phyloP scores from a whole-genome alignment of 805 yeast species.

The Ogataea populi-albae region DNA sequence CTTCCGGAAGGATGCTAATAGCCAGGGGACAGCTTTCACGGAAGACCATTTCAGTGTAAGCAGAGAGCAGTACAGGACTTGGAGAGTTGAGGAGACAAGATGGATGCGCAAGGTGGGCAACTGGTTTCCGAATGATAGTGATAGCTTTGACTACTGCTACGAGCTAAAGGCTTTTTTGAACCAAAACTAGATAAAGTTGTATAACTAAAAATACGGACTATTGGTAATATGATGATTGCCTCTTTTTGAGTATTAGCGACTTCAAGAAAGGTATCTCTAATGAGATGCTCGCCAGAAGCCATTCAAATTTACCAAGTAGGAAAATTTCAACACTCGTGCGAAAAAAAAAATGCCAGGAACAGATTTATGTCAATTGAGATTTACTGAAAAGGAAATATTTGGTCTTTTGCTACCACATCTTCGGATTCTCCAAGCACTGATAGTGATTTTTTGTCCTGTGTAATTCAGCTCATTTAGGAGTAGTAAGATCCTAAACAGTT shows the following conservation, averaged over 20 bases:
- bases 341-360: no score
- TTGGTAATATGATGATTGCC: no score
- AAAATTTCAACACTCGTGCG: no score
- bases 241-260: no score
- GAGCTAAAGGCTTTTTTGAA: slow-evolving; percentile 30
- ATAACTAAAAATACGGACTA: no score
- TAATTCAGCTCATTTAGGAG: no score
- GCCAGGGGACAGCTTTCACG: neutral
- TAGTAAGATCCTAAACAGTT: no score
- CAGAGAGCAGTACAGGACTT: slow-evolving; percentile 25
- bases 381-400: slow-evolving; percentile 15
- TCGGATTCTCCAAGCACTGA: neutral
- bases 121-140: slow-evolving; percentile 34
- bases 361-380: slow-evolving; percentile 8
- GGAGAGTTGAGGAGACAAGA: slow-evolving; percentile 33
- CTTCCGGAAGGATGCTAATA: neutral
- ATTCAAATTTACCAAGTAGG: no score
- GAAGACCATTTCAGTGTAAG: slow-evolving; percentile 24
- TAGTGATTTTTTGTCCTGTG: no score
- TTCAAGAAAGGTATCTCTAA: no score
- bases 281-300: no score
- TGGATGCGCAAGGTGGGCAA: slow-evolving; percentile 36
- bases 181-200: slow-evolving; percentile 23
- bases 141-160: slow-evolving; percentile 27
- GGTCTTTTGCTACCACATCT: slow-evolving; percentile 4